Percentiles rank a stretch among this genome's conserved stretches.
phyloP scores from a whole-genome alignment of 2,329 filamentous ascomycete species.

The Fusarium dimerum region DNA sequence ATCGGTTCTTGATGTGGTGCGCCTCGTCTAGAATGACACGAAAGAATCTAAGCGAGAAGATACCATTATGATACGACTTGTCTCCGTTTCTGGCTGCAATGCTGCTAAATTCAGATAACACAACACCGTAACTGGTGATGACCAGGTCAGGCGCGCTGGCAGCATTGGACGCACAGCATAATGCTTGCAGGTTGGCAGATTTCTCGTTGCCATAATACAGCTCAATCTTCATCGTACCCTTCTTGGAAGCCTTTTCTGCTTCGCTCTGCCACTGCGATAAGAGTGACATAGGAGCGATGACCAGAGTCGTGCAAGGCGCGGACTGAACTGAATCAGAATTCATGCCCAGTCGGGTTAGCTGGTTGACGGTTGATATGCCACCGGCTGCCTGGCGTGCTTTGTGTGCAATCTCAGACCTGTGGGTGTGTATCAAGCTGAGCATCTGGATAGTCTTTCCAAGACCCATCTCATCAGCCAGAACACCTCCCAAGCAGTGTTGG shows the following conservation, averaged over 20 bases:
- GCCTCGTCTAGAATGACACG: constrained; percentile 94
- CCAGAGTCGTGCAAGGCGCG: constrained; percentile 87
- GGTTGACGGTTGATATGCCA: constrained; percentile 50
- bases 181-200: constrained; percentile 69
- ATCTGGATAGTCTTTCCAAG: constrained; percentile 98
- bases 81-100: constrained; percentile 68
- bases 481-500: constrained; percentile 90
- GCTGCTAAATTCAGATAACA: constrained; percentile 82
- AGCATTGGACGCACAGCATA: constrained; percentile 76
- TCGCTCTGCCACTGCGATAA: constrained; percentile 98
- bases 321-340: constrained; percentile 58
- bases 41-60: constrained; percentile 95
- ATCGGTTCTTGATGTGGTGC: constrained; percentile 86
- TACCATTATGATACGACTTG: constrained; percentile 64
- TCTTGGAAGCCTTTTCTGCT: constrained; percentile 83
- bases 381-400: constrained; percentile 35
- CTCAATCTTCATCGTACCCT: constrained; percentile 78
- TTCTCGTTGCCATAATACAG: constrained; percentile 95
- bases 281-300: constrained; percentile 95
- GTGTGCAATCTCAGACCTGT: constrained; percentile 61
- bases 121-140: constrained; percentile 91
- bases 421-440: constrained; percentile 87
- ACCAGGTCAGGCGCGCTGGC: constrained; percentile 81
- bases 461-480: constrained; percentile 96
- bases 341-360: constrained; percentile 62